Evolutionary conservation across 1,284 basidiomycete genomes (phyloP), one percentile per base, ranked within the genome.

Genomic region (Rhodotorula sp.): DNA sequence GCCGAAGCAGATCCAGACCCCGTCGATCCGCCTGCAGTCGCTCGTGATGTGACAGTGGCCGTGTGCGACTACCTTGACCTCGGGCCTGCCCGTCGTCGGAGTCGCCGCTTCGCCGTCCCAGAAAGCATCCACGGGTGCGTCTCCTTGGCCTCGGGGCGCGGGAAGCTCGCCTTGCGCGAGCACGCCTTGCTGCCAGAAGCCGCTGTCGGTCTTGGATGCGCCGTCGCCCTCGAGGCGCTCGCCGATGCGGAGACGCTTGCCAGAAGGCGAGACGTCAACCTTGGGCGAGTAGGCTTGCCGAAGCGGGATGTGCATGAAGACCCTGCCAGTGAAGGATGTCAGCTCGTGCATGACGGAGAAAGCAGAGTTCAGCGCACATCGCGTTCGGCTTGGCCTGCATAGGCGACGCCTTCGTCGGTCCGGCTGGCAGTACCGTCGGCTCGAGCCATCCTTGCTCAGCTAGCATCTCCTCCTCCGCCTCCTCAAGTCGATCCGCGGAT

Each of bases 261-360:
- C 65, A 11, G 64, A 40, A 0, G 64, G 59, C 0, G 64, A 55
- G 20, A 75, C 60, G 68, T 78, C 77, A 54, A 75, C 69, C 13
- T 48, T 53, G 5, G 62, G 18, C 7, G 68, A 64, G 68, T 77
- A 78, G 1, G 79, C 74, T 57, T 86, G 90, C n/a, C 80, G 91
- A 83, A 95, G 77, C 54, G 93, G 93, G 63, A 96, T 95, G 77
- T 96, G 93, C 87, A 94, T 95, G 82, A 94, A 95, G 88, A 92
- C 90, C 26, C 53, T 54, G 53, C 30, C 5, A 52, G n/a, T 9
- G 26, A n/a, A 56, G 55, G 26, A 56, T 24, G 37, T 40, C 4
- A 56, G 37, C 53, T 54, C 31, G n/a, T 26, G 48, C 24, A 50
- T 13, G 22, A 10, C 11, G 5, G n/a, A 50, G 48, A 9, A 9